A percentile compares a stretch with the other conserved stretches of the same genome.
Conservation (phyloP, 768 basidiomycete species). For the Rhodotorula kratochvilovae region DNA sequence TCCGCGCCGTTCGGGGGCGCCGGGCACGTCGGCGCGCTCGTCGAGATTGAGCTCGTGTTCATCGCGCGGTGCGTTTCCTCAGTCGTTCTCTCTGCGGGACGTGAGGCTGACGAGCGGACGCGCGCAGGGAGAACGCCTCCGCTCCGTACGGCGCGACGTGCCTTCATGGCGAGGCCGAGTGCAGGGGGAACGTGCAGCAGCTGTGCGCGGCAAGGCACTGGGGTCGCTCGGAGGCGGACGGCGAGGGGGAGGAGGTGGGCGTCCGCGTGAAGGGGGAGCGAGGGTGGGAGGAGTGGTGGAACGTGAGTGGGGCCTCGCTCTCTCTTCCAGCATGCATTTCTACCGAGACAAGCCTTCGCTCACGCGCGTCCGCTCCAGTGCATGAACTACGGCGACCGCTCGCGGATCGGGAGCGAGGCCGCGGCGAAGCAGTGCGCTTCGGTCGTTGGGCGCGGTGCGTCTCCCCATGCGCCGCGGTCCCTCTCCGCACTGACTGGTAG, state of each 20-base stretch:
- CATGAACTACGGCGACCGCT: constrained; percentile 61
- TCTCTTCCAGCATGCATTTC: neutral
- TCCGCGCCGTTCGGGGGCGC: too few species aligned
- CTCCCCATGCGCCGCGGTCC: constrained; percentile 1
- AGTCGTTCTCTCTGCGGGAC: neutral
- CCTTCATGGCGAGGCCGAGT: constrained; percentile 74
- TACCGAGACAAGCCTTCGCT: too few species aligned
- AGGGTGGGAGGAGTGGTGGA: constrained; percentile 63
- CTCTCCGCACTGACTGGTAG: neutral
- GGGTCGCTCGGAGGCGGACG: neutral
- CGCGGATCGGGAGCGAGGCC: constrained; percentile 62
- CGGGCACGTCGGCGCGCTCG: constrained; percentile 52
- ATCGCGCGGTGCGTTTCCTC: constrained; percentile 61
- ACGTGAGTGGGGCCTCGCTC: constrained; percentile 1
- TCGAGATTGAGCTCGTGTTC: constrained; percentile 67
- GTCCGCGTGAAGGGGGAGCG: neutral
- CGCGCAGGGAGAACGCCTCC: constrained; percentile 58
- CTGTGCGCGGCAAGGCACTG: constrained; percentile 60
- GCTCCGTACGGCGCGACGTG: constrained; percentile 74
- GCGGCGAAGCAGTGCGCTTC: constrained; percentile 65
- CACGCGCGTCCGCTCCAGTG: constrained; percentile 77
- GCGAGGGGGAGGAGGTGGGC: neutral
- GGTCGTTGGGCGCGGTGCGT: constrained; percentile 56
- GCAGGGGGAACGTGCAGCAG: constrained; percentile 82
- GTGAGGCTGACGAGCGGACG: neutral